These are phyloP conservation scores for Zymoseptoria passerinii DNA, from an alignment of 2,329 filamentous ascomycete species.

Conservation along the genomic window DNA sequence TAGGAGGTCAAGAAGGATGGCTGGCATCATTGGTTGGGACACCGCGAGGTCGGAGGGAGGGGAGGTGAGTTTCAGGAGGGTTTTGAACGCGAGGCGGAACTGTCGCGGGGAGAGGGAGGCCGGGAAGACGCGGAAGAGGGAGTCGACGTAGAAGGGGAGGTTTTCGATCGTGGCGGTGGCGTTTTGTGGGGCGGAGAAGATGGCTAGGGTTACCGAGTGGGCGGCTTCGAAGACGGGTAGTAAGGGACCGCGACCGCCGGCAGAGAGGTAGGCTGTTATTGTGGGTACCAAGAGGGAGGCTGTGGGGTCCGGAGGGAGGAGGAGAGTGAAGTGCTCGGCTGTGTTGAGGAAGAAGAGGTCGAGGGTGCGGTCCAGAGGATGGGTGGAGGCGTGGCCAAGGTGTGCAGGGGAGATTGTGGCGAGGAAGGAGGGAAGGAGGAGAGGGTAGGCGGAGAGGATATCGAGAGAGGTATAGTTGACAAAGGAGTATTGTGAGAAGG, in stretches of 20 bases:
- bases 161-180: conserved; percentile 61
- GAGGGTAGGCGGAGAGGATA: conserved; percentile 63
- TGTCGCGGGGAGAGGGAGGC: conserved; percentile 70
- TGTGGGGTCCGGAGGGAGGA: conserved; percentile 57
- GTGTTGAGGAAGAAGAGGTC: conserved; percentile 84
- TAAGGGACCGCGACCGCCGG: conserved; percentile 49
- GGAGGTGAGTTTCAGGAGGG: conserved; percentile 70
- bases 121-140: conserved; percentile 71
- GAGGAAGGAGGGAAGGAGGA: conserved; percentile 59
- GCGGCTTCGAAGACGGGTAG: conserved; percentile 78
- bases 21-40: conserved; percentile 67
- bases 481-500: conserved; percentile 78
- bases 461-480: conserved; percentile 77
- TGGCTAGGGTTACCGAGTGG: conserved; percentile 71
- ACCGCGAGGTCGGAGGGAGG: conserved; percentile 69
- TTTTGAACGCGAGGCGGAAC: conserved; percentile 82
- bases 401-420: conserved; percentile 51
- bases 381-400: conserved; percentile 47
- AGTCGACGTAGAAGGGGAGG: conserved; percentile 75
- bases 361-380: conserved; percentile 62
- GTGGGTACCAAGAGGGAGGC: conserved; percentile 67
- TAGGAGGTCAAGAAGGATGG: conserved; percentile 71
- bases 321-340: conserved; percentile 71
- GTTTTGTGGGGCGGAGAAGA: conserved; percentile 72
- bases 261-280: conserved; percentile 63